Conservation (phyloP, 2,329 filamentous ascomycete genomes). For the Fusarium succisae region DNA sequence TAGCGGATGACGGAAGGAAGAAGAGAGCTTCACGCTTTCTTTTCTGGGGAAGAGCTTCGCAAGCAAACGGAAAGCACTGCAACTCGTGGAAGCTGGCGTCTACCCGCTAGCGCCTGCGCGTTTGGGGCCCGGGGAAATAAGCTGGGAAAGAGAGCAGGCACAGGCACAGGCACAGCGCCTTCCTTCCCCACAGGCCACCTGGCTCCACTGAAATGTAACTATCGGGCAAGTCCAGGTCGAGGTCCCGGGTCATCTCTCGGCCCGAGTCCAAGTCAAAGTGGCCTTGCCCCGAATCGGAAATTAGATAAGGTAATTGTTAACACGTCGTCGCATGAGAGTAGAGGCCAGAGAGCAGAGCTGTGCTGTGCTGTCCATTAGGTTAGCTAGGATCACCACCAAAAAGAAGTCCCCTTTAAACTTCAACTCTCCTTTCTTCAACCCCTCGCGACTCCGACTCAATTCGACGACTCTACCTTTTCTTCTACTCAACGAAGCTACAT, state of each 20-base stretch:
- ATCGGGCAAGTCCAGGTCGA: neutral
- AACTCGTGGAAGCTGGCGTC: slow-evolving; percentile 30
- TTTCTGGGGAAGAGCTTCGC: slow-evolving; percentile 37
- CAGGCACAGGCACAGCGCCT: neutral
- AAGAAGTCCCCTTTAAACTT: slow-evolving; percentile 36
- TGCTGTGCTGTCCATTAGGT: slow-evolving; percentile 28
- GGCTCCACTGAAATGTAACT: slow-evolving; percentile 9
- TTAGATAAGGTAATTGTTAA: slow-evolving; percentile 33
- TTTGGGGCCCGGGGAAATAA: slow-evolving; percentile 33
- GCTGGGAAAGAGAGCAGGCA: slow-evolving; percentile 28
- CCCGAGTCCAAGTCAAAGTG: slow-evolving; percentile 18
- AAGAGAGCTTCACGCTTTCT: slow-evolving; percentile 31
- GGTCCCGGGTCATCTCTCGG: slow-evolving; percentile 17
- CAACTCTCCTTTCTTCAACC: slow-evolving; percentile 34
- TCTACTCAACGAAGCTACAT: slow-evolving; percentile 9
- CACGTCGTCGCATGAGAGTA: slow-evolving; percentile 33
- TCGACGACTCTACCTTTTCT: slow-evolving; percentile 18
- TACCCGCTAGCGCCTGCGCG: slow-evolving; percentile 32
- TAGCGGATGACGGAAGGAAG: slow-evolving; percentile 4
- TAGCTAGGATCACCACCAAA: slow-evolving; percentile 24
- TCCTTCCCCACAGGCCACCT: slow-evolving; percentile 10
- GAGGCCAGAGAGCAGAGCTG: slow-evolving; percentile 20
- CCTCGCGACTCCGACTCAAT: slow-evolving; percentile 16
- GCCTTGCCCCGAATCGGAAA: slow-evolving; percentile 31
- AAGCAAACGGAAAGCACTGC: slow-evolving; percentile 28